Conservation (phyloP, 345 rosid genomes). For the Zanthoxylum bungeanum region DNA sequence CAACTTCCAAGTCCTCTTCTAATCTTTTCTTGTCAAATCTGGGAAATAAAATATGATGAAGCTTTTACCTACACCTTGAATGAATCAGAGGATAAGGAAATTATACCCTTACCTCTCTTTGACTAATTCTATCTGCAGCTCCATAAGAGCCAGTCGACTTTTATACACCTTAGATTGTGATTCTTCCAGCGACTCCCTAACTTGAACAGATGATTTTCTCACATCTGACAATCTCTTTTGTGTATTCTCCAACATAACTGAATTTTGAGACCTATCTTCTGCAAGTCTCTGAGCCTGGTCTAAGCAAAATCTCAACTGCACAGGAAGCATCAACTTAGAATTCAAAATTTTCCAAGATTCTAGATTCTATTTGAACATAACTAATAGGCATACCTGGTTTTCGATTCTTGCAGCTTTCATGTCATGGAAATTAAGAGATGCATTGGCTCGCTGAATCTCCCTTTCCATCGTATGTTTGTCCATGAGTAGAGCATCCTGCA, state of each 20-base stretch:
- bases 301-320: slow-evolving; percentile 68
- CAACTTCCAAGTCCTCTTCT: slow-evolving; percentile 73
- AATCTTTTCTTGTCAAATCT: slow-evolving; percentile 79
- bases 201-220: slow-evolving; percentile 55
- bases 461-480: slow-evolving; percentile 62
- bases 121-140: slow-evolving; percentile 62
- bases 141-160: slow-evolving; percentile 47
- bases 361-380: not conserved
- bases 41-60: slow-evolving; percentile 10
- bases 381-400: slow-evolving; percentile 62
- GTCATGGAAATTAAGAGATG: slow-evolving; percentile 59
- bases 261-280: slow-evolving; percentile 60
- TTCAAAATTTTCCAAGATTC: not conserved
- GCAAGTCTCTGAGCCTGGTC: slow-evolving; percentile 75
- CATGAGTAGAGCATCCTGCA: slow-evolving; percentile 53
- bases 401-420: slow-evolving; percentile 71
- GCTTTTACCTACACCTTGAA: slow-evolving; percentile 8
- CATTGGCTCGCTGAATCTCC: slow-evolving; percentile 69
- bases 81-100: not conserved
- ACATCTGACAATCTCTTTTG: slow-evolving; percentile 62
- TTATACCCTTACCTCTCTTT: slow-evolving; percentile 59
- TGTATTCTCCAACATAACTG: slow-evolving; percentile 44
- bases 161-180: slow-evolving; percentile 59
- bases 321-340: slow-evolving; percentile 14
- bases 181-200: slow-evolving; percentile 60